Evolutionary conservation across 305 asterid genomes (phyloP).

Genomic region (Plantago lanceolata): DNA sequence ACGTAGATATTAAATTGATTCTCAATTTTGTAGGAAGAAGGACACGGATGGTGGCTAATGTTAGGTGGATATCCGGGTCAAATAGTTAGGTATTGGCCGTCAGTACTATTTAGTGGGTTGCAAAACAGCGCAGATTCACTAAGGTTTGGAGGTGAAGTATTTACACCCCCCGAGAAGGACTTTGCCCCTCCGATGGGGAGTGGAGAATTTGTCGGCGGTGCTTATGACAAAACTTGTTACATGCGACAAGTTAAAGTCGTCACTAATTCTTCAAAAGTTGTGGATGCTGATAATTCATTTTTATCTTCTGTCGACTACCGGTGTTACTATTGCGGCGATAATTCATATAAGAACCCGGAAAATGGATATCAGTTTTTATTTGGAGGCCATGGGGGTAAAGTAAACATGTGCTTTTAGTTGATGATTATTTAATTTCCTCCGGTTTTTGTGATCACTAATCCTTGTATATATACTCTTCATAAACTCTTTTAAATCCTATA

Average conservation of each 20-base stretch:
- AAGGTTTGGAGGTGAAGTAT: slow-evolving; percentile 5
- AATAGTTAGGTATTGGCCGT: slow-evolving; percentile 3
- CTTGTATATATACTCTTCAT: no score
- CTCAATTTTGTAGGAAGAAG: background rate
- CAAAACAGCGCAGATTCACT: background rate
- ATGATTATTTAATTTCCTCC: no score
- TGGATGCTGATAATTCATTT: background rate
- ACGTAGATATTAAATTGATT: no score
- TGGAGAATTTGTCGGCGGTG: background rate
- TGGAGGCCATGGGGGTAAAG: background rate
- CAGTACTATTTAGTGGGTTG: background rate
- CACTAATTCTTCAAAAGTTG: background rate
- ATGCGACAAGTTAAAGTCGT: background rate
- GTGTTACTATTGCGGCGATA: background rate
- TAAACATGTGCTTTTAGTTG: background rate
- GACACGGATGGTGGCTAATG: background rate
- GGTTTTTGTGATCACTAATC: no score
- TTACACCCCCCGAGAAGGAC: background rate
- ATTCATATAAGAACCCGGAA: background rate
- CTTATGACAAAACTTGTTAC: background rate
- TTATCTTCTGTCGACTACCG: background rate
- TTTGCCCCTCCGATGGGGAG: background rate
- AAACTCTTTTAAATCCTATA: no score
- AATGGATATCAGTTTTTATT: background rate
- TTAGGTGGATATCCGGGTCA: background rate